Evolutionary conservation across 371 early-diverging fungal species (phyloP).

Genomic region (Funneliformis caledonium): DNA sequence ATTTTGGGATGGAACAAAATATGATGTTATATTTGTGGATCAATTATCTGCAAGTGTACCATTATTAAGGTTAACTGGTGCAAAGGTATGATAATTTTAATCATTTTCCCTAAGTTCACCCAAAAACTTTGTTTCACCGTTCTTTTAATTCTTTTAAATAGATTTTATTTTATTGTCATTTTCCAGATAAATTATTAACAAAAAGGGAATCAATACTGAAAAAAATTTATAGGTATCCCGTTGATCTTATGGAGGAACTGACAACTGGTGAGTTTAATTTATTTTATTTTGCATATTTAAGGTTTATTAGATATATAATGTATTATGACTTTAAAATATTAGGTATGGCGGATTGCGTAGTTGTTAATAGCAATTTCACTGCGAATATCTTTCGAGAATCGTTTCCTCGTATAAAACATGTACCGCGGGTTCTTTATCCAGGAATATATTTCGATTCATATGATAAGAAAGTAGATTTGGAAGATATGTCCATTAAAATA

Average conservation of each 20-base stretch:
- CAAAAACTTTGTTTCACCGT: not conserved
- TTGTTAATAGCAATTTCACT: conserved; percentile 93
- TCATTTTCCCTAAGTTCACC: conserved; percentile 11
- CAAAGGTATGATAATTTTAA: conserved; percentile 53
- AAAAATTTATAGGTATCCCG: conserved; percentile 76
- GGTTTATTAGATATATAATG: not conserved
- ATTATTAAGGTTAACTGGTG: conserved; percentile 66
- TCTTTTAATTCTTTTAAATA: conserved; percentile 43
- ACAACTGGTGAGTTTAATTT: conserved; percentile 69
- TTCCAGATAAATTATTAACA: conserved; percentile 89
- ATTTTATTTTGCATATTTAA: too few relatives aligned
- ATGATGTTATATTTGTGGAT: conserved; percentile 88
- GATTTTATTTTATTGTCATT: conserved; percentile 96
- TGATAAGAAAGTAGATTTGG: conserved; percentile 59
- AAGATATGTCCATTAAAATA: conserved; percentile 58
- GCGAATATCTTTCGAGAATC: conserved; percentile 73
- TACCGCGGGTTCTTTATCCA: conserved; percentile 84
- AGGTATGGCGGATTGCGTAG: conserved; percentile 85
- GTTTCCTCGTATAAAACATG: conserved; percentile 64
- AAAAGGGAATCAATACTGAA: conserved; percentile 67
- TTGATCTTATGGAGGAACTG: conserved; percentile 85
- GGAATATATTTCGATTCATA: conserved; percentile 80
- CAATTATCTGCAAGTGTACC: conserved; percentile 89
- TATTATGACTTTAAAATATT: not conserved
- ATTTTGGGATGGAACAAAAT: conserved; percentile 50